Base-by-base conservation (phyloP, 1,139 yeast genomes). In the Blastobotrys serpentis region DNA sequence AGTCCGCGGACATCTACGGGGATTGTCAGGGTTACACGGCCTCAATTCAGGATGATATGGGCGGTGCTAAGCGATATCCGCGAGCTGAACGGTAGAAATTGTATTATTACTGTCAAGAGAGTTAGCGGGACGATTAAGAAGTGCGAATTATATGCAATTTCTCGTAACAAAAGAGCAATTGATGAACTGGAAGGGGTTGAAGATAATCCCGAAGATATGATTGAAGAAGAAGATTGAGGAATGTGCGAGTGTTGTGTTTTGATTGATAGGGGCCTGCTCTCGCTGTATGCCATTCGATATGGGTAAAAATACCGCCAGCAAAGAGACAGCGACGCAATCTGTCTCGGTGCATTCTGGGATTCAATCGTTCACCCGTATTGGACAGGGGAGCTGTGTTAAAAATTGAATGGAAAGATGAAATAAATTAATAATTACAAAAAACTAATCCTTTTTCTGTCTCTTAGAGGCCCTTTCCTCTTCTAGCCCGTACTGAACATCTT, bases 41-140 rank as follows among this genome's bases (percentile, higher is more conserved):
- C 79, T 47, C 80, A 82, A 50, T 77, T 75, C 47, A 79, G 82
- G 42, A 61, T 76, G 8, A 79, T 87, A 1, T 72, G 87, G 56
- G 89, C 85, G 0, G 87, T 95, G 0, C 64, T 90, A 54, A 74
- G 86, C 0, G 70, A 85, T 51, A 77, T 88, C n/a, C 74, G 72
- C 41, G 68, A 70, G 23, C 59, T 88, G 1, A 81, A 75, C 25
- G 79, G 76, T n/a, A 63, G 65, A 30, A 70, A 71, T 3, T 80
- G 83, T 7, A 75, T 84, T 3, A 65, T 89, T 6, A 73, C 82
- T 48, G 82, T 87, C 36, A 69, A 78, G 2, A 84, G 86, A 53
- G 82, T 87, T 0, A 83, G 95, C 59, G 98, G 97, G 0, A 89
- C 98, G 0, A 89, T 92, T 41, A 84, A 83, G 63, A 88, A 88